phyloP scores from a whole-genome alignment of 768 basidiomycete species.

The Lenzites betulinus region DNA sequence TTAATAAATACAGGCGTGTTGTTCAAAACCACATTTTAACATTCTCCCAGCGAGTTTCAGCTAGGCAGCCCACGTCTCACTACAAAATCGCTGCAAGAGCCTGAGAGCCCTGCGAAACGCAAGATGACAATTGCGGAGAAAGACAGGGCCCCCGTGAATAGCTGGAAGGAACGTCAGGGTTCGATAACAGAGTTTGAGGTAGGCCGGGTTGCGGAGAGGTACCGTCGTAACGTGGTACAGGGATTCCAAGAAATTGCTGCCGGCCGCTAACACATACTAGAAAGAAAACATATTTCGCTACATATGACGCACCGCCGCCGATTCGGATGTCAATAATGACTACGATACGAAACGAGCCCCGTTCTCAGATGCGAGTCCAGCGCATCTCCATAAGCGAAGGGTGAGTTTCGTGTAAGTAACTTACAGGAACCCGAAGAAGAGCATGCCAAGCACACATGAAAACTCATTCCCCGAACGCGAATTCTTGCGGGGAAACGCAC shows the following conservation, averaged over 20 bases:
- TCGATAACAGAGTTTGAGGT: slow-evolving; percentile 26
- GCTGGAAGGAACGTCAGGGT: slow-evolving; percentile 24
- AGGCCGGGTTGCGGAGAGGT: slow-evolving; percentile 21
- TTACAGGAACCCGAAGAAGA: not conserved
- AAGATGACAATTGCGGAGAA: slow-evolving; percentile 25
- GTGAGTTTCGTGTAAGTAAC: not conserved
- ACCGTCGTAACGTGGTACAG: slow-evolving; percentile 23
- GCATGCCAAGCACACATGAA: not conserved
- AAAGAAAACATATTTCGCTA: slow-evolving; percentile 28
- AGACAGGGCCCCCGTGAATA: slow-evolving; percentile 22
- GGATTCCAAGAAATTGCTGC: not conserved
- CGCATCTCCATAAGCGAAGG: too few relatives aligned
- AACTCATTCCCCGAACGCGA: not conserved
- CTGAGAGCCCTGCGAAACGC: not conserved
- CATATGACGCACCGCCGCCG: slow-evolving; percentile 11
- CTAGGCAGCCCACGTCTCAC: too few relatives aligned
- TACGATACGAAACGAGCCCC: too few relatives aligned
- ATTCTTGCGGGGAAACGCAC: too few relatives aligned
- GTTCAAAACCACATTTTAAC: too few relatives aligned
- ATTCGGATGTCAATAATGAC: too few relatives aligned
- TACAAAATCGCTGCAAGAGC: too few relatives aligned
- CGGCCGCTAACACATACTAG: slow-evolving; percentile 2
- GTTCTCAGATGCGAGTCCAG: too few relatives aligned
- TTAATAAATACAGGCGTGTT: too few relatives aligned
- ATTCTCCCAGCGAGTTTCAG: too few relatives aligned